Evolutionary conservation across 2,329 filamentous ascomycete genomes (phyloP).

Genomic region (Aspergillus piperis): DNA sequence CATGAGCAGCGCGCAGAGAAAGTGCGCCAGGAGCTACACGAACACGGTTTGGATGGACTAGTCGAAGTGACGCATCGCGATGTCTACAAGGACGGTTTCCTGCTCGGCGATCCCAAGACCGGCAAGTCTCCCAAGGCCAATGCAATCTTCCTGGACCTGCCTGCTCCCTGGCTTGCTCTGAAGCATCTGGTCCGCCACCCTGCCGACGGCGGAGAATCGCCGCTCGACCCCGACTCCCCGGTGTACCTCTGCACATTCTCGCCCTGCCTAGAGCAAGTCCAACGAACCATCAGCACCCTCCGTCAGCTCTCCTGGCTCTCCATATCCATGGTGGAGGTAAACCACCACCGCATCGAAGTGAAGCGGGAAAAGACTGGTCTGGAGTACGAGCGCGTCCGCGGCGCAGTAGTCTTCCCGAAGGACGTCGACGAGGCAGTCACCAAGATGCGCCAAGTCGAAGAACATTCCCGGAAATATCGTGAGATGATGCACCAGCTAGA

Average conservation of each 20-base stretch:
- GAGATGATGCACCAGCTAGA: slow-evolving; percentile 31
- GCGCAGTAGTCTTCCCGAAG: slow-evolving; percentile 64
- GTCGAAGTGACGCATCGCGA: slow-evolving; percentile 52
- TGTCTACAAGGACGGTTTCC: slow-evolving; percentile 52
- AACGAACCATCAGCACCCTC: slow-evolving; percentile 77
- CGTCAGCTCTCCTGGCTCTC: slow-evolving; percentile 83
- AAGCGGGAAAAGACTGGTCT: slow-evolving; percentile 78
- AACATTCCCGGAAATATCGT: slow-evolving; percentile 67
- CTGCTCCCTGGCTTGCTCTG: slow-evolving; percentile 53
- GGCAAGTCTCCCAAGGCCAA: slow-evolving; percentile 46
- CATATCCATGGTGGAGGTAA: slow-evolving; percentile 90
- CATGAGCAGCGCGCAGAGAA: slow-evolving; percentile 47
- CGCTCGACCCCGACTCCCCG: slow-evolving; percentile 70
- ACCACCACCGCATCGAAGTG: slow-evolving; percentile 76
- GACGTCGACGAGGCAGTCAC: slow-evolving; percentile 78
- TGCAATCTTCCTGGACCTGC: slow-evolving; percentile 53
- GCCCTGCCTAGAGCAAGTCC: slow-evolving; percentile 95
- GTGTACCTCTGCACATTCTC: slow-evolving; percentile 91
- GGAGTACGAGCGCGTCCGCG: slow-evolving; percentile 65
- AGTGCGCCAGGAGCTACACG: slow-evolving; percentile 45
- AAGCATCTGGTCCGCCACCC: slow-evolving; percentile 48
- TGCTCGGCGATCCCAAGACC: slow-evolving; percentile 37
- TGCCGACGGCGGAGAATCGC: slow-evolving; percentile 42
- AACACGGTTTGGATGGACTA: slow-evolving; percentile 47
- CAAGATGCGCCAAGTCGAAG: slow-evolving; percentile 72